Conservation (phyloP, 1,284 basidiomycete species). For the Marasmius fiardii region DNA sequence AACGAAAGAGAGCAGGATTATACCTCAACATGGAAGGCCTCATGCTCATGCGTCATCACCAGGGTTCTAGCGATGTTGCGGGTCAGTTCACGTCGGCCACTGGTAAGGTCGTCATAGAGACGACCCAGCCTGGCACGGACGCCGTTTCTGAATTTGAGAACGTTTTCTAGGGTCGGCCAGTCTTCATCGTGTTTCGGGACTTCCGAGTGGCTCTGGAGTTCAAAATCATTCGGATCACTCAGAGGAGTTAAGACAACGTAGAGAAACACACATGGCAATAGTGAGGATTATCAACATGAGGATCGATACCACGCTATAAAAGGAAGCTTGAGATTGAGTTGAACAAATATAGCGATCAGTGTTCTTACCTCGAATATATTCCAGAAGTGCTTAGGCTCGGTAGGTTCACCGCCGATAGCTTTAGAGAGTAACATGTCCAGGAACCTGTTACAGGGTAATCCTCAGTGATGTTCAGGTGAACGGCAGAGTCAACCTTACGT, state of each 20-base stretch:
- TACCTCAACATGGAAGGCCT: conserved; percentile 85
- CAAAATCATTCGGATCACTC: neutral
- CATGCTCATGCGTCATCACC: conserved; percentile 85
- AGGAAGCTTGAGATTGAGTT: conserved; percentile 5
- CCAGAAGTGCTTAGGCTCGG: conserved; percentile 45
- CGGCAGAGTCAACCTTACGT: conserved; percentile 44
- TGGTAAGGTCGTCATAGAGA: conserved; percentile 67
- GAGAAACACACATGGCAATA: conserved; percentile 64
- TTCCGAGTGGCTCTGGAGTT: conserved; percentile 70
- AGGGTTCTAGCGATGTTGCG: conserved; percentile 73
- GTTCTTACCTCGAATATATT: conserved; percentile 80
- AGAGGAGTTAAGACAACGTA: neutral
- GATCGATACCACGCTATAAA: conserved; percentile 86
- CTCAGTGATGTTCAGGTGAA: conserved; percentile 23
- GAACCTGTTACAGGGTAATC: conserved; percentile 42
- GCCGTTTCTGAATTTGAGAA: conserved; percentile 75
- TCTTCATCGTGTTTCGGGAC: conserved; percentile 83
- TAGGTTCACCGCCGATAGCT: conserved; percentile 39
- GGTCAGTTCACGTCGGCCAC: conserved; percentile 53
- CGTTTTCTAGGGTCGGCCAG: conserved; percentile 79
- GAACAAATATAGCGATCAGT: neutral
- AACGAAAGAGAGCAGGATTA: conserved; percentile 13
- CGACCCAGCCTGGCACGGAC: conserved; percentile 70
- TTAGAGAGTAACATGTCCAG: conserved; percentile 43
- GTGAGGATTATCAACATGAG: conserved; percentile 86